phyloP scores from a whole-genome alignment of 73 alveolate genomes.

The Paramecium octaurelia region DNA sequence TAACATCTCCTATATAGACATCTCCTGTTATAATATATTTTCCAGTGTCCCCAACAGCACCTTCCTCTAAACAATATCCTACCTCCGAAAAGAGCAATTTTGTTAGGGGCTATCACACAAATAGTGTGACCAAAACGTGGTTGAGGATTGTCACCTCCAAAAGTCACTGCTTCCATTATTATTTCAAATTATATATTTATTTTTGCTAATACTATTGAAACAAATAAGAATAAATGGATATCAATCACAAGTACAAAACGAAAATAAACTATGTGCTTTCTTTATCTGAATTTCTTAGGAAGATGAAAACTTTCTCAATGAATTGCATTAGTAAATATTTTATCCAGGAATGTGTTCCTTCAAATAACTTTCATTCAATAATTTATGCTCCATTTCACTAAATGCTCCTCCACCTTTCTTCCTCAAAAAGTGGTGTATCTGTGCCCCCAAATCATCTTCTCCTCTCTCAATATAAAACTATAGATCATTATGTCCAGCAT shows the following conservation, averaged over 20 bases:
- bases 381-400: background rate
- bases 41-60: too few relatives aligned
- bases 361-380: background rate
- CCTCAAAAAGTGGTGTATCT: background rate
- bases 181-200: background rate
- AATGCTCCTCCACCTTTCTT: background rate
- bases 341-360: background rate
- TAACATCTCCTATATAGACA: background rate
- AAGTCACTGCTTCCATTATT: background rate
- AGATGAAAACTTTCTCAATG: background rate
- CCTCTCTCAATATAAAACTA: constrained; percentile 6
- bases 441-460: background rate
- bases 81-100: constrained; percentile 53
- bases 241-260: constrained; percentile 5
- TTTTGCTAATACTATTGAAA: background rate
- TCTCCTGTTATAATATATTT: too few relatives aligned
- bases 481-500: constrained; percentile 1
- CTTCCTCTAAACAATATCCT: too few relatives aligned
- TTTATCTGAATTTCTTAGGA: background rate
- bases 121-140: constrained; percentile 51
- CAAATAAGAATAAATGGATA: background rate
- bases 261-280: background rate
- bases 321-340: background rate
- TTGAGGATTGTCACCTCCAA: background rate
- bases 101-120: constrained; percentile 81